Base-by-base conservation (phyloP, 345 rosid genomes). In the Zanthoxylum bungeanum region DNA sequence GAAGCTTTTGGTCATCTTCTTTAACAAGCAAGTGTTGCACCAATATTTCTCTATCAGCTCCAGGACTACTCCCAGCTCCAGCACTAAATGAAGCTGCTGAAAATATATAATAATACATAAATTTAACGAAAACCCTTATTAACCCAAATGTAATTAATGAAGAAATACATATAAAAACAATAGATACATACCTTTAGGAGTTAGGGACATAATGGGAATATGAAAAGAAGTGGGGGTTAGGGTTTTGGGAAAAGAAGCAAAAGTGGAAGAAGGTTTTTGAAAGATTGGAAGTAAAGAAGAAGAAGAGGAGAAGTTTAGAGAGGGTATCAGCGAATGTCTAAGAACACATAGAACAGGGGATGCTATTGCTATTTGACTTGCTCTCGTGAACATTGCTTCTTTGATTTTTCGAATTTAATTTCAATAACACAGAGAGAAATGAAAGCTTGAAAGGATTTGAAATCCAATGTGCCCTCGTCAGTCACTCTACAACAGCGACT, bases 11-110 rank as follows among this genome's bases (percentile, higher is more conserved):
- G 58, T 91, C 97, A 55, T 82, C 85, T 76, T 82, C 89, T 83
- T 91, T 88, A 24, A 93, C 84, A 71, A 93, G 97, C 85, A 93
- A 83, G 69, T 93, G 97, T 73, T 93, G 93, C 69, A 93, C 97
- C 74, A 91, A 70, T 51, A 89, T 75, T 79, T 93, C 98, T 75
- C 83, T 84, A 37, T 66, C 79, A 59, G 64, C 76, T 75, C 64
- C 85, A 56, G 80, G 66, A 21, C 72, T 59, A 69, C 86, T 66
- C 36, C 64, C 85, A 37, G 88, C 70, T 47, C 73, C 85, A 37
- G 88, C 62, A 74, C 86, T 86, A 66, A 82, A 85, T 2, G 93
- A 87, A 79, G 93, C 96, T 80, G 87, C 2, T 51, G 19, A 69
- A 42, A 34, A 34, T 9, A 42, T 5, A 10, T 7, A 47, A 59